Evolutionary conservation across 2,329 filamentous ascomycete species (phyloP), one percentile per base, ranked within the genome.

Genomic region (Massarina eburnea): DNA sequence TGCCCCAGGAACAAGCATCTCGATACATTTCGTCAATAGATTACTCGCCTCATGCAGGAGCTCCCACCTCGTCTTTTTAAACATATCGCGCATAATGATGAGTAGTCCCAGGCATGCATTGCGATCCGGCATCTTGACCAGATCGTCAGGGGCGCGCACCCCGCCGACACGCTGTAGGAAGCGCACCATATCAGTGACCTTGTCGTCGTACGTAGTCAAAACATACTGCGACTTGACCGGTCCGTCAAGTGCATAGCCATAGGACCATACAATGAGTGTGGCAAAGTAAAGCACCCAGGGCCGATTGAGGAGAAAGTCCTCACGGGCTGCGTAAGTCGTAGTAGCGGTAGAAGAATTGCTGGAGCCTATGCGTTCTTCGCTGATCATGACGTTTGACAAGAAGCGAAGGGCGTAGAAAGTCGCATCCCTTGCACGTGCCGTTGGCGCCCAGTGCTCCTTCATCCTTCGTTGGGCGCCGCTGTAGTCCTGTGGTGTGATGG

Each of bases 261-360:
- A 99, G 49, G 85, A 90, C 94, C 94, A 99, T 1, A 97, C 88
- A 18, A 96, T 89, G 12, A 99, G 78, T 0, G 86, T 85, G 1
- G 94, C 89, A 64, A 96, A 95, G 71, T 96, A 99, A 41, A 97
- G 76, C 9, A 96, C 91, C 92, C 94, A 99, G 0, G 92, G 89
- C 14, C 94, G 80, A 62, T 97, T 95, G 48, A 97, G 80, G 1
- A 96, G 78, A 42, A 91, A 88, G 60, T 99, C 94, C 59, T 96
- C 88, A 17, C 90, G 82, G 1, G 91, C 90, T 15, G 84, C 86
- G 68, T 97, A 99, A 20, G 66, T 61, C 35, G 73, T 65, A 38
- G 70, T 64, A 9, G 61, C 55, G 17, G 57, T 47, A 18, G 71
- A 67, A 1, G 72, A 33, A 12, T 43, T 46, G 19, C 49, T 51